Conservation (phyloP, 352 stramenopile species). For the Globisporangium camurandrum region DNA sequence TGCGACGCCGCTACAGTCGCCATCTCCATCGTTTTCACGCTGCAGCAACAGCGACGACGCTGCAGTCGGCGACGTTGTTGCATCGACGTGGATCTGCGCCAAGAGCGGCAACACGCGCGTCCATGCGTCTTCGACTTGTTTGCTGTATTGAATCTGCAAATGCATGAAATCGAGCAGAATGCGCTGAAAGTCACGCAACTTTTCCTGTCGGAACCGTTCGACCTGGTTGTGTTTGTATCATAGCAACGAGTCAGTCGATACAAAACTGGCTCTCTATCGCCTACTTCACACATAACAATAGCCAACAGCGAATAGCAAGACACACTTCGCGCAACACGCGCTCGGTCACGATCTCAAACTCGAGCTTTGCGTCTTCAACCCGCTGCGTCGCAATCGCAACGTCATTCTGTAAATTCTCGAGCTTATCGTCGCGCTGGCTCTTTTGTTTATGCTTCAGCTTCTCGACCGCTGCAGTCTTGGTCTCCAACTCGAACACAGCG, state of each 20-base stretch:
- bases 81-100: slow-evolving; percentile 63
- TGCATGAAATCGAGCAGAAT: slow-evolving; percentile 96
- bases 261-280: background rate
- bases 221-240: slow-evolving; percentile 29
- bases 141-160: slow-evolving; percentile 96
- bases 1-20: slow-evolving; percentile 30
- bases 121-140: slow-evolving; percentile 79
- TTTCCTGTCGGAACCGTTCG: slow-evolving; percentile 95
- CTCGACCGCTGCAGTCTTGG: slow-evolving; percentile 49
- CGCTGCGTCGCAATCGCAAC: slow-evolving; percentile 75
- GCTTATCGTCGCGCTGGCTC: slow-evolving; percentile 65
- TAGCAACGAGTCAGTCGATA: too few species aligned
- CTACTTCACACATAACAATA: background rate
- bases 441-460: slow-evolving; percentile 65
- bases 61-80: slow-evolving; percentile 28
- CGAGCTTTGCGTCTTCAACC: slow-evolving; percentile 85
- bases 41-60: slow-evolving; percentile 49
- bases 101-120: slow-evolving; percentile 69
- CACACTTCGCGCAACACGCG: slow-evolving; percentile 88
- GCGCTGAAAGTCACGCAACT: slow-evolving; percentile 92
- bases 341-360: slow-evolving; percentile 92
- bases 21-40: slow-evolving; percentile 77
- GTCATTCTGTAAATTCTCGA: slow-evolving; percentile 81
- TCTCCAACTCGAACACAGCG: slow-evolving; percentile 83
- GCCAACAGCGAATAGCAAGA: background rate